phyloP scores from a whole-genome alignment of 2,329 filamentous ascomycete species.

The Phyllosticta citrichinensis region DNA sequence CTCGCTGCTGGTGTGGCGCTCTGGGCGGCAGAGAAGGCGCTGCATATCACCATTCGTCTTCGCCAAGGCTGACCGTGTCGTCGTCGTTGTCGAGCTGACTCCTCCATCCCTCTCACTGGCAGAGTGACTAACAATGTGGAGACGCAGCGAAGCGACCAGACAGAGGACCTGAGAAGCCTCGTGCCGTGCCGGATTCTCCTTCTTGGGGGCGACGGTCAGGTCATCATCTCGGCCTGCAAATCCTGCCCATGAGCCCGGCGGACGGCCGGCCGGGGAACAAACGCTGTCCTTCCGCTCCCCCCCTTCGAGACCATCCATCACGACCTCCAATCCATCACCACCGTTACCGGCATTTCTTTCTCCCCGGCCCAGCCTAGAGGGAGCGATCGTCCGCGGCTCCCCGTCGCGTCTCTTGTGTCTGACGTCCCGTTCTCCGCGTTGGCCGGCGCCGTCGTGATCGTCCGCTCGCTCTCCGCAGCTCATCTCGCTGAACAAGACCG shows the following conservation, averaged over 20 bases:
- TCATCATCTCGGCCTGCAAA: neutral
- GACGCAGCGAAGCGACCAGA: neutral
- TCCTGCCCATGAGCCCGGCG: neutral
- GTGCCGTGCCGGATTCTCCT: neutral
- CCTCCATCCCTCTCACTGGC: neutral
- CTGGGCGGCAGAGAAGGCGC: no score
- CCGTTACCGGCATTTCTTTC: neutral
- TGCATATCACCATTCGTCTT: neutral
- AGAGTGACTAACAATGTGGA: neutral
- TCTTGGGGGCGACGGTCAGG: neutral
- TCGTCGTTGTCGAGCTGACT: neutral
- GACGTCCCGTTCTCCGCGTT: no score
- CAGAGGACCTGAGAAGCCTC: neutral
- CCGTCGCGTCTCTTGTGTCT: neutral
- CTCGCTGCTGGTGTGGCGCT: no score
- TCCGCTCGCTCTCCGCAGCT: neutral
- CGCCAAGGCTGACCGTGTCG: neutral
- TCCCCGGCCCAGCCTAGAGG: neutral
- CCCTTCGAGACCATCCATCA: no score
- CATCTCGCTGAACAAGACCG: neutral
- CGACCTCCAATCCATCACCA: neutral
- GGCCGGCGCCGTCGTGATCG: neutral
- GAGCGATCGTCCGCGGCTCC: neutral
- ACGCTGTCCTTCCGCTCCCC: neutral
- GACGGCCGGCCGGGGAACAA: neutral